Conservation (phyloP, 768 basidiomycete genomes). For the Amanita pallidorosea region DNA sequence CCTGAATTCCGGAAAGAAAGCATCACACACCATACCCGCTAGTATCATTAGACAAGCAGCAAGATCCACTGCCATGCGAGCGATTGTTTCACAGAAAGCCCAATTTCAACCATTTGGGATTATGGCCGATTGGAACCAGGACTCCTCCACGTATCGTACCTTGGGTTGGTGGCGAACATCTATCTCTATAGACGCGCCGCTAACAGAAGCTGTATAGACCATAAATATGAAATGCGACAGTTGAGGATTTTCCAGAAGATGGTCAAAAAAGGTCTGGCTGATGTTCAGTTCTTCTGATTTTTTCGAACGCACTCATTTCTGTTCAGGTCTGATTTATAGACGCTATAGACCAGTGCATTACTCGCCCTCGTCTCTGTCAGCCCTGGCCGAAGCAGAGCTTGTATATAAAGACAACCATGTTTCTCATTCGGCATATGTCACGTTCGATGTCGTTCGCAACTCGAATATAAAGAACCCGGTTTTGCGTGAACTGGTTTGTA, state of each 20-base stretch:
- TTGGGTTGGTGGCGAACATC: slow-evolving; percentile 39
- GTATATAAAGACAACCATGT: slow-evolving; percentile 82
- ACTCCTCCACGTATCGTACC: slow-evolving; percentile 66
- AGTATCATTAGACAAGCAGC: slow-evolving; percentile 61
- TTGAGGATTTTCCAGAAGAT: slow-evolving; percentile 76
- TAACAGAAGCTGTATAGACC: slow-evolving; percentile 38
- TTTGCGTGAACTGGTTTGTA: slow-evolving; percentile 22
- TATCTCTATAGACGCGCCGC: background rate
- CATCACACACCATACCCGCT: slow-evolving; percentile 45
- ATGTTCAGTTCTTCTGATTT: background rate
- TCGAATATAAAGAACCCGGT: slow-evolving; percentile 11
- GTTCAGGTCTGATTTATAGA: slow-evolving; percentile 67
- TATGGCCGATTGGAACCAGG: slow-evolving; percentile 82
- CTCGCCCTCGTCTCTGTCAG: slow-evolving; percentile 90
- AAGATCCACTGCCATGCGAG: slow-evolving; percentile 55
- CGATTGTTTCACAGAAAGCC: slow-evolving; percentile 63
- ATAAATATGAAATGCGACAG: slow-evolving; percentile 81
- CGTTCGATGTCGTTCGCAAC: slow-evolving; percentile 48
- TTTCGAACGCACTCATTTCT: background rate
- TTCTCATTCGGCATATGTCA: slow-evolving; percentile 82
- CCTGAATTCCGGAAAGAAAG: slow-evolving; percentile 29
- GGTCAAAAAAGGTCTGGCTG: slow-evolving; percentile 63
- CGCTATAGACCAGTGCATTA: slow-evolving; percentile 88
- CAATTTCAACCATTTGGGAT: slow-evolving; percentile 80
- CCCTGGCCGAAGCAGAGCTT: slow-evolving; percentile 91